Conservation (phyloP, 2,329 filamentous ascomycete species). For the Fusarium tuaranense region DNA sequence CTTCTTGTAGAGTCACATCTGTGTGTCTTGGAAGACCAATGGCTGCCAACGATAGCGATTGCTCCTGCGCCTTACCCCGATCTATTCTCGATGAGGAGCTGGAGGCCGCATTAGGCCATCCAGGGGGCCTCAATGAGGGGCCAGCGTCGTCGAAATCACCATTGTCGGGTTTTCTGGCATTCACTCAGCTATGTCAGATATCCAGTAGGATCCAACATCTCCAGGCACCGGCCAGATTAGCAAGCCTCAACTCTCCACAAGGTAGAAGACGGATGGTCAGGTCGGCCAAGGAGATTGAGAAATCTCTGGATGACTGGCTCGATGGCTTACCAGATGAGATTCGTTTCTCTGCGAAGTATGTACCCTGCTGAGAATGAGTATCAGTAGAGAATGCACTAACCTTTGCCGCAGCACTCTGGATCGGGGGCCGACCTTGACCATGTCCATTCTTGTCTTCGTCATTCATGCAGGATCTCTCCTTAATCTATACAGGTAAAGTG, state of each 20-base stretch:
- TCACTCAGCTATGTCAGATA: background rate
- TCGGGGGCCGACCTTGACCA: background rate
- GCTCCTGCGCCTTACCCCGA: background rate
- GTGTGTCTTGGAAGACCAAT: background rate
- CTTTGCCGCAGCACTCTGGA: background rate
- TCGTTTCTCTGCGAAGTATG: background rate
- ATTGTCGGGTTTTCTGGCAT: background rate
- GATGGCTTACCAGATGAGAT: background rate
- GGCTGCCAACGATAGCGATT: background rate
- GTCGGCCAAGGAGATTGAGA: background rate
- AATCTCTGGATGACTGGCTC: background rate
- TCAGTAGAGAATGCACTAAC: background rate
- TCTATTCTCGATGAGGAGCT: background rate
- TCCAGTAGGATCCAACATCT: background rate
- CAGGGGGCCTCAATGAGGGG: background rate
- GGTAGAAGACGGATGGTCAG: background rate
- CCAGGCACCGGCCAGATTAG: background rate
- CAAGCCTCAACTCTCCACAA: background rate
- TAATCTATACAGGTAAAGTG: background rate
- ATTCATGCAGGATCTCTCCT: background rate
- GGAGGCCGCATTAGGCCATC: background rate
- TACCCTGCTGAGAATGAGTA: background rate
- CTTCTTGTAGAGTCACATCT: background rate
- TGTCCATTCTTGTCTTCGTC: background rate
- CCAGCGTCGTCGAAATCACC: background rate